A percentile compares a stretch with the other conserved stretches of the same genome.
Evolutionary conservation across 23 red algal genomes (phyloP).

Genomic region (Porphyridium purpureum): DNA sequence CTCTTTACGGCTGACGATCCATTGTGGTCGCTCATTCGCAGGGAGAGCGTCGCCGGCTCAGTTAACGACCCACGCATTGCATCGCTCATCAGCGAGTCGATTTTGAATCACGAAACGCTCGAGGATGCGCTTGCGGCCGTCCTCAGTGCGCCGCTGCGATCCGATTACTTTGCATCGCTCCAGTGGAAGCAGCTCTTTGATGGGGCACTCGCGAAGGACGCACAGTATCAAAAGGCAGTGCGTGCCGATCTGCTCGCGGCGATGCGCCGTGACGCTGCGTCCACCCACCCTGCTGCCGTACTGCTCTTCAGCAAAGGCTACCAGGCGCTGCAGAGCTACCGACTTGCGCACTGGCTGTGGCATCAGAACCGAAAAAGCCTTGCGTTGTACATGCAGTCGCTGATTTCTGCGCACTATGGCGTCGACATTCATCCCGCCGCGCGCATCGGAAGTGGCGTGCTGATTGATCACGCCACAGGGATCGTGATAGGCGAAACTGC

Average conservation of each 20-base stretch:
- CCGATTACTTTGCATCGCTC: conserved; percentile 73
- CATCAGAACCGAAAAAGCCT: conserved; percentile 24
- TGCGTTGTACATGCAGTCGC: conserved; percentile 79
- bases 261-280: conserved; percentile 77
- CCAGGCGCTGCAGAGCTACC: conserved; percentile 70
- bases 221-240: conserved; percentile 37
- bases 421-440: conserved; percentile 99
- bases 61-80: conserved; percentile 88
- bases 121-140: conserved; percentile 72
- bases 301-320: conserved; percentile 88
- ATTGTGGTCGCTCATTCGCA: conserved; percentile 78
- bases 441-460: conserved; percentile 57
- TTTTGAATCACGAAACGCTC: conserved; percentile 15
- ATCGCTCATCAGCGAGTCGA: conserved; percentile 27
- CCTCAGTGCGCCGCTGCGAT: conserved; percentile 60
- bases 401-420: conserved; percentile 72
- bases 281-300: conserved; percentile 53
- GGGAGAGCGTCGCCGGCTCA: conserved; percentile 54
- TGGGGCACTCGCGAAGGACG: conserved; percentile 45
- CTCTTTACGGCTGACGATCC: conserved; percentile 51
- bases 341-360: conserved; percentile 89
- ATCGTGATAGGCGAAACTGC: conserved; percentile 97
- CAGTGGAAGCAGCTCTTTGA: conserved; percentile 83
- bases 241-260: conserved; percentile 72
- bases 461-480: conserved; percentile 92